Evolutionary conservation across 202 grass and related monocot genomes (phyloP).

Genomic region (Schoenoplectus tabernaemontani): DNA sequence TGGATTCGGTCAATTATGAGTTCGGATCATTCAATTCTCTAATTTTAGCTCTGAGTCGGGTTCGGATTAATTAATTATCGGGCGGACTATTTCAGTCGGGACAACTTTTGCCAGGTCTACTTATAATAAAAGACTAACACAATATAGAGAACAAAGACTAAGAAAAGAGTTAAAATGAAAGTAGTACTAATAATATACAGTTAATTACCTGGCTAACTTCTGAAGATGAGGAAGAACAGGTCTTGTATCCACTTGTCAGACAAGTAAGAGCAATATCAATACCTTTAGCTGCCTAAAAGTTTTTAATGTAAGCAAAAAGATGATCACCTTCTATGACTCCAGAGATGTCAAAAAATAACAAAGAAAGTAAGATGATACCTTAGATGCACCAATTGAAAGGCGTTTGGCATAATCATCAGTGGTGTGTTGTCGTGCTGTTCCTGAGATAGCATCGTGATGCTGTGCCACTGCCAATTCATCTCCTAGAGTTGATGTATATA

Average conservation of each 20-base stretch:
- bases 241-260: constrained; percentile 45
- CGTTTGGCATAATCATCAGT: constrained; percentile 90
- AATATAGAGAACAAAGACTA: background rate
- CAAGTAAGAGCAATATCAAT: constrained; percentile 52
- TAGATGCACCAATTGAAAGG: constrained; percentile 56
- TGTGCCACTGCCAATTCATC: constrained; percentile 79
- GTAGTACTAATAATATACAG: background rate
- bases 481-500: constrained; percentile 55
- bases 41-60: too few relatives aligned
- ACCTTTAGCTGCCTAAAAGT: constrained; percentile 52
- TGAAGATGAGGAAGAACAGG: constrained; percentile 30
- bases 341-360: constrained; percentile 11
- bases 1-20: too few relatives aligned
- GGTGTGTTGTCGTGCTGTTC: constrained; percentile 75
- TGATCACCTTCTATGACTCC: background rate
- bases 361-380: constrained; percentile 23
- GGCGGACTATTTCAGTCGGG: too few relatives aligned
- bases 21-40: too few relatives aligned
- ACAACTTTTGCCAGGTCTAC: too few relatives aligned
- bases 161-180: background rate
- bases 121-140: background rate
- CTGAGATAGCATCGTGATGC: constrained; percentile 81
- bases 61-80: too few relatives aligned
- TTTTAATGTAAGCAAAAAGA: background rate
- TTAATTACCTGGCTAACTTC: constrained; percentile 75